Evolutionary conservation across 2,329 filamentous ascomycete genomes (phyloP).

Genomic region (Aspergillus ruber): DNA sequence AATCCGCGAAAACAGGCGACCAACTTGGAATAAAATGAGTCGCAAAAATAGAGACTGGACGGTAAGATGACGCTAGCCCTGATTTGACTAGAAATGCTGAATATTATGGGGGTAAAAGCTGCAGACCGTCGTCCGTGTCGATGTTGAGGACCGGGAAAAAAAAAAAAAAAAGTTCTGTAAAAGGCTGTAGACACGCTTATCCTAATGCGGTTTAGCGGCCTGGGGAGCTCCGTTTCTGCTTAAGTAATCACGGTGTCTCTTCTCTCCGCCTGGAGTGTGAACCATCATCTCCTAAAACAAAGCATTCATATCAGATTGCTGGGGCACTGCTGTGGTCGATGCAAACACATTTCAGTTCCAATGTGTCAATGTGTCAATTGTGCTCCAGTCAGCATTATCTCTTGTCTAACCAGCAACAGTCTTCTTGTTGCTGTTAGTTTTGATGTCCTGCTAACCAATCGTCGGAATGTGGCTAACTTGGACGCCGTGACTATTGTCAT

Average conservation of each 20-base stretch:
- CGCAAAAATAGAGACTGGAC: constrained; percentile 2
- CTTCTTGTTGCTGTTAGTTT: no score
- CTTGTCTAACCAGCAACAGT: no score
- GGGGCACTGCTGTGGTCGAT: no score
- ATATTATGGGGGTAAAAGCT: constrained; percentile 15
- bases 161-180: constrained; percentile 41
- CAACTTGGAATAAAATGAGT: constrained; percentile 3
- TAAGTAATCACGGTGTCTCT: constrained; percentile 26
- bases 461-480: no score
- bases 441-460: no score
- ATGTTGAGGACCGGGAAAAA: constrained; percentile 21
- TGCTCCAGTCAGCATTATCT: no score
- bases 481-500: no score
- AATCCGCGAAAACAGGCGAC: constrained; percentile 3
- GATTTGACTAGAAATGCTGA: constrained; percentile 8
- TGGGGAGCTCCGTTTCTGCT: constrained; percentile 12
- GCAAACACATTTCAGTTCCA: no score
- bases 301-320: background rate
- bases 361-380: no score
- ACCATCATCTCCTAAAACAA: background rate
- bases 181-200: constrained; percentile 25
- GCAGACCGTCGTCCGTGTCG: constrained; percentile 16
- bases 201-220: constrained; percentile 22
- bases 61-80: constrained; percentile 3
- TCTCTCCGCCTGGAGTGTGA: background rate